Base-by-base conservation (phyloP, 768 basidiomycete genomes). In the Pleurotus eryngii region DNA sequence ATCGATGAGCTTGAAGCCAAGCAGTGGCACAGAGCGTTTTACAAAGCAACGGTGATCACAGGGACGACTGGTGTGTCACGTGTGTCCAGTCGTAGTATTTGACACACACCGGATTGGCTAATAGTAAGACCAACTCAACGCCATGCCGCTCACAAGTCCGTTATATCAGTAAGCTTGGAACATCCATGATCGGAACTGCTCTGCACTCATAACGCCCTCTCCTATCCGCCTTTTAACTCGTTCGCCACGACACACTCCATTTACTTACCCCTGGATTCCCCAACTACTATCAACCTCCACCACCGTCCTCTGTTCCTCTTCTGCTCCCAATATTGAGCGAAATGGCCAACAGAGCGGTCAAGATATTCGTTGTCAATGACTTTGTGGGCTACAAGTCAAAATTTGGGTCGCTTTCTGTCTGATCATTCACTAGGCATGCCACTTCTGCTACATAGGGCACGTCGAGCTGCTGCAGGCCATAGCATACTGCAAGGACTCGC, bases 311-410 rank as follows among this genome's bases (percentile, higher is more conserved):
- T 35, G 30, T 35, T 9, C 30, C 0, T 35, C 30, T 35, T 35
- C 8, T 35, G 30, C 30, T 4, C 30, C 30, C 9, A 8, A 35
- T 35, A 0, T 35, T 3, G 30, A 35, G 30, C 30, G 30, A 35
- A 48, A 61, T 61, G 77, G 64, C 67, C 70, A 66, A 68, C 69
- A 81, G 81, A 78, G 77, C 76, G 75, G 70, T 81, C 76, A 81
- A 82, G 72, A 76, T 77, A 49, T 72, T 73, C 48, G 73, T 95
- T 74, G 83, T 97, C 77, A 97, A 96, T 38, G 61, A 62, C 24
- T 39, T 60, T 35, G 65, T 77, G 71, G 81, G 76, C 67, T 74
- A 86, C 62, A 81, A 81, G 63, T 37, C 14, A 14, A 17, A 12
- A 18, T 40, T 20, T 1, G 4, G 9, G 18, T 12, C 2, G 4